Evolutionary conservation across 768 basidiomycete species (phyloP), one percentile per base, ranked within the genome.

Genomic region (Russula brevipes): DNA sequence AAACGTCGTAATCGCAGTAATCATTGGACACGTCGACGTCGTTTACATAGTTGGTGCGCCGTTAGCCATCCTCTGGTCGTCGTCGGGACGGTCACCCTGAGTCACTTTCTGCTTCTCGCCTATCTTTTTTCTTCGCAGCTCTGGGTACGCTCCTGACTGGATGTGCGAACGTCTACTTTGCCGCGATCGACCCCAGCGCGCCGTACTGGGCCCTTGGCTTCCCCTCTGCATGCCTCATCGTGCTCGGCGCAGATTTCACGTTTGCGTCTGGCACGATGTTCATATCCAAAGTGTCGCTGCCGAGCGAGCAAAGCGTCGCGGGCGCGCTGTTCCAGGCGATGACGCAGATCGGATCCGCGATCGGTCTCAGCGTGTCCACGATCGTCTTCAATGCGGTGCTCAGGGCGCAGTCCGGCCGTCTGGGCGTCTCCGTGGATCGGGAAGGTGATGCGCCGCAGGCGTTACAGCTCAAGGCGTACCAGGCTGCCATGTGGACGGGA

Each of bases 301-400:
- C 83, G 3, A 79, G 87, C 59, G 90, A 92, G 68, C 90, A 92
- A 72, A 86, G 84, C 72, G 77, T 91, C 4, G 84, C 85, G 5
- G 89, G 88, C 3, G 90, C 84, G 11, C 62, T 91, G 19, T 91
- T 91, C 73, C 87, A 88, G 70, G 90, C 90, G 0, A 84, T 92
- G 81, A 86, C 82, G 5, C 86, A 88, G 87, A 72, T 91, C 14
- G 89, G 89, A 7, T 82, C 82, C 0, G 80, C 87, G 6, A 78
- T 89, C 42, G 89, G 89, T 16, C 77, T 90, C 3, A 86, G 88
- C 11, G 78, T 89, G 16, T 80, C 84, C 8, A 90, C 88, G 0
- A 85, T 90, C 36, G 85, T 89, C 42, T 88, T 83, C 72, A 80
- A 90, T 66, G 73, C 78, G 2, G 80, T 83, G n/a, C 73, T 80